Evolutionary conservation across 768 basidiomycete genomes (phyloP), one percentile per base, ranked within the genome.

Genomic region (Tephrocybe sp.): DNA sequence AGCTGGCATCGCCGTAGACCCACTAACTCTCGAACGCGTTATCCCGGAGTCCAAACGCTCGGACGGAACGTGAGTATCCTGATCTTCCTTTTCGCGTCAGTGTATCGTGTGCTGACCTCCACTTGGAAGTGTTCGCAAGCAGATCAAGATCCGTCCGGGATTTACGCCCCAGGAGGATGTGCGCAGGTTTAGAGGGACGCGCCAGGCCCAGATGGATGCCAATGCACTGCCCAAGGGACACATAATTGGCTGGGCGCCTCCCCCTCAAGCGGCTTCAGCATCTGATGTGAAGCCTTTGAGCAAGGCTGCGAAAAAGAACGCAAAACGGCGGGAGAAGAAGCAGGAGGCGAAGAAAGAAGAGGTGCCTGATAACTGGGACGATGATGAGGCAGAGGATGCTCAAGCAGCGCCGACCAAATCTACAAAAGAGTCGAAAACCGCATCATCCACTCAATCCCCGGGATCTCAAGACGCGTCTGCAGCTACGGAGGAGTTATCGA

Each of bases 141-240:
- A 94, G 69, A 73, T 88, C 50, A 94, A 87, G 73, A 86, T 98
- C 57, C 79, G 94, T 23, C 94, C 93, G 2, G 94, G 94, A 0
- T 98, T 88, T 70, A 96, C 92, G 4, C 94, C 94, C 0, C 92
- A 94, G 69, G 94, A 98, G 68, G 94, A 98, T 69, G 80, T 95
- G 7, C 78, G 81, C n/a, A 84, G 86, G 42, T 98, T 94, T 69
- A 81, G 91, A 47, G 83, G 89, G 36, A 80, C 84, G 39, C 83
- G 84, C 46, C 90, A 92, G 65, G 77, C 83, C 45, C 82, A 85
- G 63, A 78, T 84, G 74, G 91, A 92, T 51, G 67, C 77, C 21
- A 78, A 69, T 57, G 57, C 78, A 2, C 68, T 88, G 4, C 84
- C 88, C 26, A 88, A 88, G 65, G 87, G 88, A n/a, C 86, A 89